Base-by-base conservation (phyloP, 768 basidiomycete species). In the Russula foetens region DNA sequence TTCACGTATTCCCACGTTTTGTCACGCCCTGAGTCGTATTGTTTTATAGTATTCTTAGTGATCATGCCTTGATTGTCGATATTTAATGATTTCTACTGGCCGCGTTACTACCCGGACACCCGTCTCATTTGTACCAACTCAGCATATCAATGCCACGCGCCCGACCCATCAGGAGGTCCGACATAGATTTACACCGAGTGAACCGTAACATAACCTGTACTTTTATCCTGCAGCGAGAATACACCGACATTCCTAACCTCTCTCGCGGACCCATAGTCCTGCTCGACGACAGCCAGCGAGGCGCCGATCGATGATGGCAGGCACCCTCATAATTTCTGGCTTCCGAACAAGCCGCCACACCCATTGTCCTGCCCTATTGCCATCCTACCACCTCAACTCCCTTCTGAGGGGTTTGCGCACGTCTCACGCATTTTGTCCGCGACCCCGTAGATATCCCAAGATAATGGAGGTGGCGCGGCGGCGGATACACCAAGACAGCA, bases 221-320 rank as follows among this genome's bases (percentile, higher is more conserved):
- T 43, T n/a, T 7, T 41, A n/a, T 21, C 33, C 19, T 19, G 38
- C 35, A 51, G 11, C 51, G 35, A n/a, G 26, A 47, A 47, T 47
- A 47, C 15, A 19, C 46, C 24, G 28, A 47, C 28, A 47, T 28
- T 31, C 0, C 53, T 26, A 11, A 50, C 3, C 41, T 29, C 29
- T n/a, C n/a, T 31, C 14, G 47, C 31, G 44, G 31, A 29, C 6
- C 19, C 11, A n/a, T 21, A 21, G 21, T 41, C 19, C 28, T 47
- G 11, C 28, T 31, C 9, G n/a, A n/a, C 24, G 6, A 29, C 4
- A 28, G 7, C n/a, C 11, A 8, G 15, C 29, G 38, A 46, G 31
- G 21, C 55, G 50, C 56, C 24, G 56, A 58, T n/a, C 15, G 38
- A 62, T 62, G 61, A 62, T 62, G 61, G 24, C 51, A 26, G 45